Evolutionary conservation across 768 basidiomycete genomes (phyloP).

Genomic region (Kwoniella bestiolae): DNA sequence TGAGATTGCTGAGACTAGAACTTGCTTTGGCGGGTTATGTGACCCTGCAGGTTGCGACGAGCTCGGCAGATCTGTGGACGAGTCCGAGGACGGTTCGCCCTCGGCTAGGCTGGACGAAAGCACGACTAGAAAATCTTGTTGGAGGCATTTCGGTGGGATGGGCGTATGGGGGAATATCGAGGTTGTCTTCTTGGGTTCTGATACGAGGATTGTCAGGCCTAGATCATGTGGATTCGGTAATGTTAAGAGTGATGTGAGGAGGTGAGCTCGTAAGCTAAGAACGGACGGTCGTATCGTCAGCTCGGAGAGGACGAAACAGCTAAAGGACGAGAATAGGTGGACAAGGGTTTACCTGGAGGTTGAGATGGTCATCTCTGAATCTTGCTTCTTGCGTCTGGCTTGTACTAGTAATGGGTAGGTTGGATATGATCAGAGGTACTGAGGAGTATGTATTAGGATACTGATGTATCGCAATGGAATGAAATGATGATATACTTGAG

Average conservation of each 20-base stretch:
- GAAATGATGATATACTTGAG: neutral
- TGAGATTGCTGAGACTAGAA: conserved; percentile 74
- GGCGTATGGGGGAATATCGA: conserved; percentile 73
- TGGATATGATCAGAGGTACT: too few species aligned
- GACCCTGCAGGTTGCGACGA: too few species aligned
- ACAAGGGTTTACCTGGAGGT: conserved; percentile 4
- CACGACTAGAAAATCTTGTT: conserved; percentile 55
- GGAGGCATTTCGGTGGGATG: conserved; percentile 65
- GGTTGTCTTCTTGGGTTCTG: conserved; percentile 63
- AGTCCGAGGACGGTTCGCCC: too few species aligned
- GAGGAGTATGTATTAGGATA: neutral
- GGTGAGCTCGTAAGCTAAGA: conserved; percentile 35
- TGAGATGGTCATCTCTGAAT: conserved; percentile 1
- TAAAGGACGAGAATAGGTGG: too few species aligned
- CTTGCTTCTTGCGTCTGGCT: too few species aligned
- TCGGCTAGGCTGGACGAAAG: conserved; percentile 70
- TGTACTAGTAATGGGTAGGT: too few species aligned
- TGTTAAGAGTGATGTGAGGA: conserved; percentile 21
- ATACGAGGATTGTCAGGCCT: conserved; percentile 34
- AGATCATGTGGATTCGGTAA: conserved; percentile 32
- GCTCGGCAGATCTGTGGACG: too few species aligned
- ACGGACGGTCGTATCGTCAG: neutral
- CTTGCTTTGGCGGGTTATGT: conserved; percentile 56
- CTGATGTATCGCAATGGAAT: neutral
- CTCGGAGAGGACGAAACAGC: neutral